These are phyloP conservation scores for Cryptococcus jaspeensis DNA, from an alignment of 1,284 basidiomycete species.

Conservation along the genomic window DNA sequence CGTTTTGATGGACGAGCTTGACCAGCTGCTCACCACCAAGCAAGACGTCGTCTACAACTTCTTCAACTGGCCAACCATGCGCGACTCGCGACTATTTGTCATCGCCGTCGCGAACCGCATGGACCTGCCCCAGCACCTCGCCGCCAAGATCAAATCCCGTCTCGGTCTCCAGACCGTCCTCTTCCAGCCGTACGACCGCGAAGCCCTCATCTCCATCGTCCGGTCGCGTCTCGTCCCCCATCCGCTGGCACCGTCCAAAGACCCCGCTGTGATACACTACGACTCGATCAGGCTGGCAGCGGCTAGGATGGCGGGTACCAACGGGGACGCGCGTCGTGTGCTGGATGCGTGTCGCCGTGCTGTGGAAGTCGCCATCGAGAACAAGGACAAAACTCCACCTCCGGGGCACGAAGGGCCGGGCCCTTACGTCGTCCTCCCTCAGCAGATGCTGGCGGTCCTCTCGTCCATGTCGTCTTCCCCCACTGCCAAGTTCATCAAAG, in stretches of 20 bases:
- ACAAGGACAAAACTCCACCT: neutral
- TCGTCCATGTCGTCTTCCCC: slow-evolving; percentile 89
- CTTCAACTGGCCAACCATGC: slow-evolving; percentile 97
- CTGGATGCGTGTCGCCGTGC: slow-evolving; percentile 90
- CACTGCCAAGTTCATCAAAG: slow-evolving; percentile 73
- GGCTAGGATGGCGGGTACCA: slow-evolving; percentile 87
- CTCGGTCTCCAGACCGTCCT: slow-evolving; percentile 94
- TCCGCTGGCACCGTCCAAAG: slow-evolving; percentile 58
- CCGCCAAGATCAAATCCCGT: slow-evolving; percentile 85
- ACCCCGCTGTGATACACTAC: slow-evolving; percentile 60
- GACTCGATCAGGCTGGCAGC: slow-evolving; percentile 88
- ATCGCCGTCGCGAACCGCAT: slow-evolving; percentile 98
- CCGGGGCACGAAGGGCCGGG: slow-evolving; percentile 8
- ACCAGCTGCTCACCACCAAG: slow-evolving; percentile 91
- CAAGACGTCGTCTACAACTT: slow-evolving; percentile 99
- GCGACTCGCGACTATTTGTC: slow-evolving; percentile 83
- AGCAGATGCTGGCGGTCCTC: slow-evolving; percentile 78
- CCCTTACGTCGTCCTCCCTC: slow-evolving; percentile 61
- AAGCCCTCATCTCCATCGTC: slow-evolving; percentile 83
- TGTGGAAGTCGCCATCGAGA: slow-evolving; percentile 67
- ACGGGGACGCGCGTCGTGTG: slow-evolving; percentile 90
- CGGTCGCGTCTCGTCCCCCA: slow-evolving; percentile 65
- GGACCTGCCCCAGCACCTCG: slow-evolving; percentile 95
- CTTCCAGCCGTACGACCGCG: slow-evolving; percentile 84
- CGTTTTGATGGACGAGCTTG: slow-evolving; percentile 96